Base-by-base conservation (phyloP, 352 stramenopile genomes). In the Saprolegnia diclina region DNA sequence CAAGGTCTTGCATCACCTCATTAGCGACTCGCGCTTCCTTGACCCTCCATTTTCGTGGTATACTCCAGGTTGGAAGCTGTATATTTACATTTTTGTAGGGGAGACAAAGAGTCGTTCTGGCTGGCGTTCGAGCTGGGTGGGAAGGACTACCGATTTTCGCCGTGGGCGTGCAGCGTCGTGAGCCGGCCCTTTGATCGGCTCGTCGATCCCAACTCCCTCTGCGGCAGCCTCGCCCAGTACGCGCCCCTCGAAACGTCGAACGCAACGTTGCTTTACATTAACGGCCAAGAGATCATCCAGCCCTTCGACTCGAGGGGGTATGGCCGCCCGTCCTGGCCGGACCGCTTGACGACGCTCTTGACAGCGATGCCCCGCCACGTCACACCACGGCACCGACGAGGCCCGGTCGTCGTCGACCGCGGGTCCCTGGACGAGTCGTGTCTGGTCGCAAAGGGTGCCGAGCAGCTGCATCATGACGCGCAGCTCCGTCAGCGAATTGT, bases 1-100 rank as follows among this genome's bases (percentile, higher is more conserved):
- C 64, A 78, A 83, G 2, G 74, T 91, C 35, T 61, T 92, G 21
- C 89, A 79, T 81, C 85, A 79, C 54, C 72, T 92, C 19, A 82
- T 87, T 42, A 84, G 79, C 0, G 66, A 85, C 42, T 74, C 80
- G 56, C 81, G 82, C 19, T 88, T 89, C 19, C 32, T 21, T 1
- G 38, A 56, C 22, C 42, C 32, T 24, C n/a, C 59, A 0, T 67
- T 56, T 22, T 67, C 59, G 22, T 67, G 59, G 52, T 59, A 24
- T 24, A n/a, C 24, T 13, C 35, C 13, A 16, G 24, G 24, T 59
- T 14, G 7, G 32, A 14, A n/a, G n/a, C n/a, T n/a, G n/a, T n/a
- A n/a, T n/a, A 19, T 24, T 59, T 1, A 40, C 13, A 35, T 19
- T 11, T 13, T 59, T 40, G 35, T 59, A 59, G 72, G 42, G 77